Evolutionary conservation across 2,329 filamentous ascomycete genomes (phyloP), one percentile per base, ranked within the genome.

Genomic region (Claviceps humidiphila): DNA sequence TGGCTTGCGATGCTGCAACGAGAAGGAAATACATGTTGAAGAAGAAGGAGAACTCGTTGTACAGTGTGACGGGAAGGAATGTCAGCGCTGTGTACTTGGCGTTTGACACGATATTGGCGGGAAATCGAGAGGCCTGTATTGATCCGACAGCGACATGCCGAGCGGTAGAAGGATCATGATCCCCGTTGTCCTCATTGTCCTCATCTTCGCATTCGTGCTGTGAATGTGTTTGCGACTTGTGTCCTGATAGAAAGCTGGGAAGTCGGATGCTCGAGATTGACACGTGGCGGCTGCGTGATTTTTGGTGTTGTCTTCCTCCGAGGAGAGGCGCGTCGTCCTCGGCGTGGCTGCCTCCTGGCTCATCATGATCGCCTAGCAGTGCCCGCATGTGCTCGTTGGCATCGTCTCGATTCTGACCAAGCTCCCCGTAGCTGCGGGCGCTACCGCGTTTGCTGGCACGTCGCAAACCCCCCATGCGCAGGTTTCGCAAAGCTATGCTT

Each of bases 1-100:
- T 90, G 44, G 89, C 84, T 69, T 98, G 93, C 40, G 91, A 97
- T 49, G 97, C 70, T 6, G 93, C 94, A 49, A 98, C 93, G 26
- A 97, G 81, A 52, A 98, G 75, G 67, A 98, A 98, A 67, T 98
- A 98, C 75, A 97, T 88, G 76, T 98, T 98, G 76, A 98, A 95
- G 71, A 98, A 98, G 74, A 97, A 98, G 54, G 91, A 96, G 66
- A 98, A 98, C 65, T 98, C 93, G 71, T 97, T 97, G 70, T 96
- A 98, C 22, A 98, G 74, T 0, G 93, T 98, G 50, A 91, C 77
- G 2, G 94, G 94, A 14, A 98, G 77, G 68, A 98, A 98, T 50
- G 87, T 95, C 73, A 90, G 85, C 1, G 90, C 82, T 34, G 91
- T 97, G 68, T 98, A 98, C 75, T 97, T 98, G 52, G 93, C 91